Conservation (phyloP, 495 filamentous ascomycete genomes). For the Aspergillus carlsbadensis region DNA sequence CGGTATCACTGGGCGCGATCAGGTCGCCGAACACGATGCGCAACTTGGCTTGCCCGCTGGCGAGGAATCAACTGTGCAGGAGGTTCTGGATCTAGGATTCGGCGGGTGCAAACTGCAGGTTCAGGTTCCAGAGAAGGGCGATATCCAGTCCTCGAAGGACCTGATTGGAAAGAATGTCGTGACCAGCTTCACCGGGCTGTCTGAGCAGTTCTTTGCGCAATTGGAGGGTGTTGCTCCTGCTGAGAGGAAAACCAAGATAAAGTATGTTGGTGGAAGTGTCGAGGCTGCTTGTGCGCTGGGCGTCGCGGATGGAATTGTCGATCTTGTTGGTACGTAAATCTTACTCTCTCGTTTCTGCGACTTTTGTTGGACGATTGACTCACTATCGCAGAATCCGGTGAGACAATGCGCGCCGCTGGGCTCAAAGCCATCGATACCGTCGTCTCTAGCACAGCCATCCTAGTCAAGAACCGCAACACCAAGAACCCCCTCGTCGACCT, state of each 20-base stretch:
- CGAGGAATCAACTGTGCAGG: conserved; percentile 68
- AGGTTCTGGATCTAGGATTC: conserved; percentile 86
- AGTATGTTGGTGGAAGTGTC: conserved; percentile 91
- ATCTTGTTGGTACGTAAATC: conserved; percentile 74
- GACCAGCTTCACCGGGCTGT: conserved; percentile 87
- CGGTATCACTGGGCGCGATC: conserved; percentile 91
- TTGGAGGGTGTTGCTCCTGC: conserved; percentile 56
- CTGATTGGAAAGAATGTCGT: conserved; percentile 92
- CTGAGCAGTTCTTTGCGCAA: conserved; percentile 74
- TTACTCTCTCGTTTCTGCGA: neutral
- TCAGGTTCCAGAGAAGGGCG: conserved; percentile 87
- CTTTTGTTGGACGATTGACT: neutral
- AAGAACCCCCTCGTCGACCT: conserved; percentile 77
- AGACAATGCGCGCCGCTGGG: conserved; percentile 98
- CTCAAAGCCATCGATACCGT: conserved; percentile 95
- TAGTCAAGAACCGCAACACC: conserved; percentile 89
- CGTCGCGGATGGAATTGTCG: conserved; percentile 94
- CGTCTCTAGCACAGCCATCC: conserved; percentile 76
- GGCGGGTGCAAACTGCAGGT: conserved; percentile 91
- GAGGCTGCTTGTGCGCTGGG: conserved; percentile 95
- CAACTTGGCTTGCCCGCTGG: conserved; percentile 46
- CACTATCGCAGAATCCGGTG: conserved; percentile 75
- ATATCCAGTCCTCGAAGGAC: conserved; percentile 64
- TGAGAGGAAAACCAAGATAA: conserved; percentile 65
- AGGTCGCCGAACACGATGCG: conserved; percentile 87